Base-by-base conservation (phyloP, 805 yeast species). In the Candida lessepsii region DNA sequence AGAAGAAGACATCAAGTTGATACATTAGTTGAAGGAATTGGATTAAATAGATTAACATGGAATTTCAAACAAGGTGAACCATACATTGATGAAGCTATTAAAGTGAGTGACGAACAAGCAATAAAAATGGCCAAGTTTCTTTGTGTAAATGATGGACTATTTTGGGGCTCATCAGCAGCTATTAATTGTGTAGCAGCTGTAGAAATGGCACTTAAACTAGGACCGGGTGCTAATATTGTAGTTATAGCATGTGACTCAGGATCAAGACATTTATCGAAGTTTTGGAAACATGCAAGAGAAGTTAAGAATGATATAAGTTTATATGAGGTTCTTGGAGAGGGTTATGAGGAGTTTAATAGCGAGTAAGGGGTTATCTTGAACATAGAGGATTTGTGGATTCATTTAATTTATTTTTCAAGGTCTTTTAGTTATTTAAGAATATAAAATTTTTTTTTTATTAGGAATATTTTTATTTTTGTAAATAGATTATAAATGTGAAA, bases 1-100 rank as follows among this genome's bases (percentile, higher is more conserved):
- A 71, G 98, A 51, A 74, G 97, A 56, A 70, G 99, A 50, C 98
- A 93, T 60, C 99, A 91, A 62, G 98, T 91, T 2, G 99, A 91
- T 60, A 93, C 98, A 0, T 56, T 90, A 2, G 82, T 91, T 3
- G 99, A 91, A 61, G 99, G 99, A 0, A 84, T 91, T 20, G 99
- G 99, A 0, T 64, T 91, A 42, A 93, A 88, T 52, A 70, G 99
- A 47, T 66, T 93, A 18, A 91, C 99, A 0, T 75, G 76, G 53
- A 91, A 91, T 59, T 86, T 91, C 59, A 63, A 71, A 33, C 75
- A 73, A 36, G 98, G 88, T 2, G 88, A 86, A 50, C 55, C 60
- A 1, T 73, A 60, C 42, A 80, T 91, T 10, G 95, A 88, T 56
- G 90, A 81, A 46, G 82, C 96, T 0, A 70, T 86, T 14, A 69